Conservation (phyloP, 768 basidiomycete species). For the Kwoniella dejecticola region DNA sequence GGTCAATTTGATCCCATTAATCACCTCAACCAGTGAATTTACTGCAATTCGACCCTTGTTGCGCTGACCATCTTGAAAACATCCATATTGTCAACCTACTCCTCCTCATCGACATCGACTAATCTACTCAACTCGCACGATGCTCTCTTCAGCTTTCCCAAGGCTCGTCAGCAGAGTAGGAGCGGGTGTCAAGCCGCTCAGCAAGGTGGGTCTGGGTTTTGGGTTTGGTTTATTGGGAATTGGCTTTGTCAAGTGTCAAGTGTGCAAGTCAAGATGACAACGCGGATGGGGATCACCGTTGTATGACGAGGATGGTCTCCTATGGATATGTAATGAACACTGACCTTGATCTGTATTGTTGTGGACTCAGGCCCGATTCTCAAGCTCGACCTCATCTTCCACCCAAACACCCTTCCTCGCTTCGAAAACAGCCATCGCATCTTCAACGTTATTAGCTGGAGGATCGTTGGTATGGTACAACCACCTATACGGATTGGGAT, state of each 20-base stretch:
- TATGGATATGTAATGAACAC: too few relatives aligned
- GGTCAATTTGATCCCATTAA: not conserved
- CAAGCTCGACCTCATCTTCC: slow-evolving; percentile 23
- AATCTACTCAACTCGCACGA: slow-evolving; percentile 9
- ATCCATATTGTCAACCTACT: not conserved
- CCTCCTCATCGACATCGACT: slow-evolving; percentile 1
- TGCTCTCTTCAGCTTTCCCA: slow-evolving; percentile 38
- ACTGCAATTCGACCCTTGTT: not conserved
- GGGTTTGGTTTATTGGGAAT: too few relatives aligned
- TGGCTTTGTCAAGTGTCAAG: too few relatives aligned
- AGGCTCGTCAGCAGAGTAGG: slow-evolving; percentile 33
- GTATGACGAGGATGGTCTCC: too few relatives aligned
- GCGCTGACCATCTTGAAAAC: not conserved
- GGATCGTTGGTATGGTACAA: slow-evolving; percentile 97
- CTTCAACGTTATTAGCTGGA: slow-evolving; percentile 73
- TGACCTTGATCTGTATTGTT: too few relatives aligned
- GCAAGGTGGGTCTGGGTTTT: slow-evolving; percentile 25
- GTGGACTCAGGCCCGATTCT: slow-evolving; percentile 38
- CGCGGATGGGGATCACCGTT: too few relatives aligned
- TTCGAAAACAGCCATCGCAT: slow-evolving; percentile 58
- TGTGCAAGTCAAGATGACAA: too few relatives aligned
- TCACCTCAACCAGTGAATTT: not conserved
- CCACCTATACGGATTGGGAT: slow-evolving; percentile 84
- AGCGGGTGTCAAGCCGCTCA: slow-evolving; percentile 16
- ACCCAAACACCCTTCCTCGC: slow-evolving; percentile 30